Conservation (phyloP, 139 green algal species). For the Cymbomonas tetramitiformis region DNA sequence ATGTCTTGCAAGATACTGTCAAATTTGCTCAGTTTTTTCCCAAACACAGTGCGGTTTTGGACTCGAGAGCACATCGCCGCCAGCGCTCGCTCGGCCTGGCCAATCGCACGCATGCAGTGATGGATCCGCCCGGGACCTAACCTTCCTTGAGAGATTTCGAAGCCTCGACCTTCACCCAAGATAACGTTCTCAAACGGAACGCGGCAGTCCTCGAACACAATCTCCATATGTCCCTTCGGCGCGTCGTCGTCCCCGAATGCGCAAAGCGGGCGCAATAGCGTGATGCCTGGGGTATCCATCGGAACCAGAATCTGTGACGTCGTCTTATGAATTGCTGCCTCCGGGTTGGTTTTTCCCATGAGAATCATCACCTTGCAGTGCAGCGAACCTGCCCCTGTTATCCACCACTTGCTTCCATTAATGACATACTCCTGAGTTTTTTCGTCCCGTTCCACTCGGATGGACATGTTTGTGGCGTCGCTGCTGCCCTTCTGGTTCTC, state of each 20-base stretch:
- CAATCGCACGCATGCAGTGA: slow-evolving; percentile 92
- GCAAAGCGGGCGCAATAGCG: slow-evolving; percentile 31
- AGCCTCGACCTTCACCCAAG: slow-evolving; percentile 74
- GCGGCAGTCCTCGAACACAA: slow-evolving; percentile 57
- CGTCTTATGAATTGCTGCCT: slow-evolving; percentile 46
- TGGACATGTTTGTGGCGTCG: slow-evolving; percentile 90
- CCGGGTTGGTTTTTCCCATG: slow-evolving; percentile 53
- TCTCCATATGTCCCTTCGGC: slow-evolving; percentile 85
- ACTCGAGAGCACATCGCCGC: too few relatives aligned
- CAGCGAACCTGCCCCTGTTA: slow-evolving; percentile 29
- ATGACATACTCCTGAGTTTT: slow-evolving; percentile 38
- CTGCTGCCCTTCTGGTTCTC: slow-evolving; percentile 76
- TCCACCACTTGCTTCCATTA: slow-evolving; percentile 91
- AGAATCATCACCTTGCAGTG: slow-evolving; percentile 70
- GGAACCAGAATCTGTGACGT: slow-evolving; percentile 88
- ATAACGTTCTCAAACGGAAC: slow-evolving; percentile 38
- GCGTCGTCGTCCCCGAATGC: slow-evolving; percentile 86
- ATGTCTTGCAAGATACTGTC: too few relatives aligned
- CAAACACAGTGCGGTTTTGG: too few relatives aligned
- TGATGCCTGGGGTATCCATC: slow-evolving; percentile 60
- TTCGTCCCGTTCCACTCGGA: slow-evolving; percentile 20
- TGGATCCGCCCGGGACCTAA: slow-evolving; percentile 91
- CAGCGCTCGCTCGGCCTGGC: slow-evolving; percentile 65
- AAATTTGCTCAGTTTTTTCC: too few relatives aligned
- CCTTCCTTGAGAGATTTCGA: slow-evolving; percentile 92